Evolutionary conservation across 1,284 basidiomycete species (phyloP), one percentile per base, ranked within the genome.

Genomic region (Moniliophthora roreri): DNA sequence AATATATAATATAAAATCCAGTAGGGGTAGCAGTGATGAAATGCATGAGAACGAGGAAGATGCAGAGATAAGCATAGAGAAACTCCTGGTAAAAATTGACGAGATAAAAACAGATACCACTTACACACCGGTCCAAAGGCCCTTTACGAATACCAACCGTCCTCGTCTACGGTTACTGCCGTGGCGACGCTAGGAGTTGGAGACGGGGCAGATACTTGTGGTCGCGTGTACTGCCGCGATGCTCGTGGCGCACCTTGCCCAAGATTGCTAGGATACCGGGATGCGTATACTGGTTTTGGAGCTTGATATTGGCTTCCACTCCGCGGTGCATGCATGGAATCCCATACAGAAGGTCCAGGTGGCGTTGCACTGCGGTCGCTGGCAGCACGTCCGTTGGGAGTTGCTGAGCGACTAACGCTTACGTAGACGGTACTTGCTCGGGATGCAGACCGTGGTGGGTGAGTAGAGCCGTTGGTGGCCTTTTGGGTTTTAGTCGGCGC

Each of bases 121-220:
- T n/a, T n/a, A n/a, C n/a, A n/a, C n/a, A n/a, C n/a, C n/a, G n/a
- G 23, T 11, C 9, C 28, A 24, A 10, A 38, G 21, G 10, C 37
- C 6, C 21, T 36, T 70, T 77, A 87, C 58, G 71, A 71, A 77
- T 80, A 92, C 90, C 89, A 92, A 32, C 89, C 90, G 48, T 91
- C 85, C 1, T 82, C 76, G 41, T 81, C 81, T 51, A 82, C 72
- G 0, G 87, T 90, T 7, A 85, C 86, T 15, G 83, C 78, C 35
- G 87, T 89, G 15, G 86, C 84, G 9, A 74, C 79, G 61, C 89
- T 91, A 18, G 84, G 84, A 26, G 88, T 84, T 15, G 89, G 89
- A 0, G 89, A 91, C 24, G 83, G 78, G 7, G 76, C 70, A 18
- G 71, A 70, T 23, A 23, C 40, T 47, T 36, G 26, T 28, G 39